Evolutionary conservation across 345 rosid genomes (phyloP).

Genomic region (Toxicodendron radicans): DNA sequence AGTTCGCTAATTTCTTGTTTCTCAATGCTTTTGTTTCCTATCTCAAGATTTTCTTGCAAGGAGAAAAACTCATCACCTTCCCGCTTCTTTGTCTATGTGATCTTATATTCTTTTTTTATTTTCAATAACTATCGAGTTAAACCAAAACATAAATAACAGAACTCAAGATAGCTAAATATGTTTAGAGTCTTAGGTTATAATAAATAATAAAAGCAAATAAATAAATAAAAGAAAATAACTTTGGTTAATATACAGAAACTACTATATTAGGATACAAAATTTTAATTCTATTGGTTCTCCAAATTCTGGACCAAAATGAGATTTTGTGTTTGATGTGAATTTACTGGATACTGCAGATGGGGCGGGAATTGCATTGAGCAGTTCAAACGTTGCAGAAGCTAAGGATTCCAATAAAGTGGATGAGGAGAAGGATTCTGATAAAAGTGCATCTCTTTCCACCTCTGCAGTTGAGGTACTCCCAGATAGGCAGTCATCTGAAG

Average conservation of each 20-base stretch:
- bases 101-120: too few species aligned
- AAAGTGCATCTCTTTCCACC: constrained; percentile 18
- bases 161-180: too few species aligned
- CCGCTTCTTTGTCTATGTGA: too few species aligned
- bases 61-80: too few species aligned
- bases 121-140: too few species aligned
- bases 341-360: constrained; percentile 33
- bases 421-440: constrained; percentile 28
- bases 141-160: too few species aligned
- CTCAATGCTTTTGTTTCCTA: background rate
- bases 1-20: background rate
- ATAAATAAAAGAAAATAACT: too few species aligned
- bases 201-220: too few species aligned
- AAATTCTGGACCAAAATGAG: background rate
- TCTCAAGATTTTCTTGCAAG: too few species aligned
- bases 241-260: background rate
- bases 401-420: constrained; percentile 31
- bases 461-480: constrained; percentile 24
- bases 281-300: background rate
- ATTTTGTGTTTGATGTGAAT: constrained; percentile 11
- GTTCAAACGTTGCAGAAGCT: constrained; percentile 34
- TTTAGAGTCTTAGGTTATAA: too few species aligned
- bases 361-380: constrained; percentile 22
- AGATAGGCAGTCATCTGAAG: constrained; percentile 26
- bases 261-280: background rate